Evolutionary conservation across 768 basidiomycete genomes (phyloP).

Genomic region (Tylopilus sp.): DNA sequence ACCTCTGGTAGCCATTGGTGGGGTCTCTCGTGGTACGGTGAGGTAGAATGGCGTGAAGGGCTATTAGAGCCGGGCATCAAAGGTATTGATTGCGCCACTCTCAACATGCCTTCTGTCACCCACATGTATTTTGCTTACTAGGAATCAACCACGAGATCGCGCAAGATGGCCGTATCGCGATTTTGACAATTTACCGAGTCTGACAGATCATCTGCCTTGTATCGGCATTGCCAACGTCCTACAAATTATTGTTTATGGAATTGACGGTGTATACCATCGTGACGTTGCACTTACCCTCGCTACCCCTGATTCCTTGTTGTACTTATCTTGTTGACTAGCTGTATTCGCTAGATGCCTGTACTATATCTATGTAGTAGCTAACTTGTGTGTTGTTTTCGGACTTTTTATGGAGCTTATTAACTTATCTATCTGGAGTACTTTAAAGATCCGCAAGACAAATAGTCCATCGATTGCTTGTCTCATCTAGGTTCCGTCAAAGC

Average conservation of each 20-base stretch:
- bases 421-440: too few species aligned
- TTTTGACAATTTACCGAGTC: constrained; percentile 62
- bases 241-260: not conserved
- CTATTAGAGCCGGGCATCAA: constrained; percentile 64
- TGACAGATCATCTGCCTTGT: constrained; percentile 16
- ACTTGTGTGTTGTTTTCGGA: not conserved
- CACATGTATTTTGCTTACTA: constrained; percentile 25
- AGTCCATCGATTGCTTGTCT: too few species aligned
- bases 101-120: not conserved
- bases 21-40: constrained; percentile 69
- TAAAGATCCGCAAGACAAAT: too few species aligned
- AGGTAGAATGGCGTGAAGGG: constrained; percentile 71
- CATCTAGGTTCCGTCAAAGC: too few species aligned
- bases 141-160: constrained; percentile 80
- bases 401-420: too few species aligned
- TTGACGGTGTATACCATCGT: constrained; percentile 15
- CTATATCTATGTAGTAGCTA: constrained; percentile 2
- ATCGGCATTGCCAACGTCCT: not conserved
- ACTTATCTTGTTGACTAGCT: constrained; percentile 9
- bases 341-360: not conserved
- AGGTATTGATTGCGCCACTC: constrained; percentile 40
- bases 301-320: constrained; percentile 3
- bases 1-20: constrained; percentile 57
- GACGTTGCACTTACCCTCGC: constrained; percentile 3
- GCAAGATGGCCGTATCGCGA: constrained; percentile 78